Conservation (phyloP, 108 stramenopile species). For the Mediolabrus comicus region DNA sequence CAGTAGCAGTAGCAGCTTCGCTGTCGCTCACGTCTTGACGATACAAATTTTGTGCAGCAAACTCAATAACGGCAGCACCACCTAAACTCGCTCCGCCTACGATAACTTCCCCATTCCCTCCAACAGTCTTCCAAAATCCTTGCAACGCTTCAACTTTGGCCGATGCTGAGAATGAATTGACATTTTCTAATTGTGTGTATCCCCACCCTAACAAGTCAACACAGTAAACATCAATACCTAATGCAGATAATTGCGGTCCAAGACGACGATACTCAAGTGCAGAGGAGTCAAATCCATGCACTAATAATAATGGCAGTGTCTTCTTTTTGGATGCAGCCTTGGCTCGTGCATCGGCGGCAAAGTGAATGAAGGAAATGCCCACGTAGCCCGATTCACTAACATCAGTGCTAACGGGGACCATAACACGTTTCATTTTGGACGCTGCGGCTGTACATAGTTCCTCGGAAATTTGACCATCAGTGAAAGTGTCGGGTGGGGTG, state of each 20-base stretch:
- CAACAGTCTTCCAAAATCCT: slow-evolving; percentile 63
- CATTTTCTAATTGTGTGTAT: slow-evolving; percentile 74
- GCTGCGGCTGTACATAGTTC: slow-evolving; percentile 65
- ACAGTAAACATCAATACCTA: slow-evolving; percentile 80
- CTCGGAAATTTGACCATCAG: slow-evolving; percentile 44
- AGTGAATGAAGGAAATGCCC: slow-evolving; percentile 78
- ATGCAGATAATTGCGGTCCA: slow-evolving; percentile 65
- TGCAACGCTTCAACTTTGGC: slow-evolving; percentile 85
- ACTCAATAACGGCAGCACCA: slow-evolving; percentile 80
- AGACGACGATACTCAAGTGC: slow-evolving; percentile 85
- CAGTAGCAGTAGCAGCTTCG: neutral
- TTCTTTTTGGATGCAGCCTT: slow-evolving; percentile 2
- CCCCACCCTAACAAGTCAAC: slow-evolving; percentile 97
- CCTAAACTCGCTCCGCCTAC: slow-evolving; percentile 80
- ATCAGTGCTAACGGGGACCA: slow-evolving; percentile 63
- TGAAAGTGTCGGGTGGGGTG: slow-evolving; percentile 45
- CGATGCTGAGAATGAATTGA: slow-evolving; percentile 74
- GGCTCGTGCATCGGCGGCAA: slow-evolving; percentile 26
- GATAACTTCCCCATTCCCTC: slow-evolving; percentile 39
- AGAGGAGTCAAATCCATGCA: slow-evolving; percentile 94
- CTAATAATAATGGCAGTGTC: slow-evolving; percentile 46
- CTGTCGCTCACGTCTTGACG: neutral
- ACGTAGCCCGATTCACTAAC: slow-evolving; percentile 60
- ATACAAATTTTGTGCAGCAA: slow-evolving; percentile 44
- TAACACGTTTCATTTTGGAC: slow-evolving; percentile 59